These are phyloP conservation scores for Lactarius evosmus DNA, from an alignment of 768 basidiomycete genomes.

Conservation along the genomic window DNA sequence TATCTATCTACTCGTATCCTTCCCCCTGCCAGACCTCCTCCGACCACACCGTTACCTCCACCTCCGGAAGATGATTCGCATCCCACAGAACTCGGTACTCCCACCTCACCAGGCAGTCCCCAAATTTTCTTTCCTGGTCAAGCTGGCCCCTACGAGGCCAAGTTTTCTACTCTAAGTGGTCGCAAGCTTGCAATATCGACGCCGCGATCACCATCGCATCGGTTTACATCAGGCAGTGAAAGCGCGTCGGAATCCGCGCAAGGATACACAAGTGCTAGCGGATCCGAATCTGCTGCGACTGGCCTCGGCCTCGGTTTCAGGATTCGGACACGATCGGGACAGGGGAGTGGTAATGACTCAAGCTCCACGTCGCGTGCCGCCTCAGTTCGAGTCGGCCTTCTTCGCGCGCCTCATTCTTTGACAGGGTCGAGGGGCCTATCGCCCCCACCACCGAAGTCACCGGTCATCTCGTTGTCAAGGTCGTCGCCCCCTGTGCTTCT, in stretches of 20 bases:
- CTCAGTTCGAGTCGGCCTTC: slow-evolving; percentile 18
- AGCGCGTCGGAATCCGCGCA: slow-evolving; percentile 23
- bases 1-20: slow-evolving; percentile 23
- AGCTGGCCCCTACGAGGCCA: slow-evolving; percentile 13
- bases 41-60: slow-evolving; percentile 22
- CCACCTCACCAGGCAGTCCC: slow-evolving; percentile 13
- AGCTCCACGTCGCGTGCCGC: slow-evolving; percentile 13
- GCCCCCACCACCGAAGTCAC: slow-evolving; percentile 11
- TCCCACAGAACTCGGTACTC: not conserved
- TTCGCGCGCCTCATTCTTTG: slow-evolving; percentile 18
- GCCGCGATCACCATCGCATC: slow-evolving; percentile 14
- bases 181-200: slow-evolving; percentile 23
- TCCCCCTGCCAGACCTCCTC: slow-evolving; percentile 23
- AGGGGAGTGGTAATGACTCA: slow-evolving; percentile 1
- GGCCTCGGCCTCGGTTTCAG: slow-evolving; percentile 26
- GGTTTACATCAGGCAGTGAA: slow-evolving; percentile 21
- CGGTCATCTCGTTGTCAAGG: not conserved
- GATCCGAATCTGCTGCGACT: slow-evolving; percentile 23
- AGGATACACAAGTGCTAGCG: slow-evolving; percentile 22
- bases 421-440: slow-evolving; percentile 8
- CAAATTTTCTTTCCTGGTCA: slow-evolving; percentile 13
- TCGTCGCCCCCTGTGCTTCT: slow-evolving; percentile 9
- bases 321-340: slow-evolving; percentile 17
- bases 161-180: slow-evolving; percentile 1
- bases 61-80: slow-evolving; percentile 11